Evolutionary conservation across 139 green algal species (phyloP), one percentile per base, ranked within the genome.

Genomic region (Nannochloris sp.): DNA sequence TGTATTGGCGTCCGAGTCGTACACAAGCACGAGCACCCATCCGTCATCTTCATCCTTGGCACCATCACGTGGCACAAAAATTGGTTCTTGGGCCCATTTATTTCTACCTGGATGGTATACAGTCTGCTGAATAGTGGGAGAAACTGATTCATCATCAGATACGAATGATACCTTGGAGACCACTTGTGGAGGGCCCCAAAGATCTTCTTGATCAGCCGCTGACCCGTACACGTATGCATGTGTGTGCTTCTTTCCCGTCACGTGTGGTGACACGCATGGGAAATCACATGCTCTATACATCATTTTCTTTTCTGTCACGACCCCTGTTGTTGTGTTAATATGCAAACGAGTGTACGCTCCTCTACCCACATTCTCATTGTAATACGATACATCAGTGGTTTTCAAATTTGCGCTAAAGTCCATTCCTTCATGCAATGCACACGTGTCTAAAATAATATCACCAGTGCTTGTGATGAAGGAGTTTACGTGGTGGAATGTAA

Each of bases 11-110:
- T 28, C 26, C 0, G 63, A 44, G 31, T 81, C 37, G 43, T 73
- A 81, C 48, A 75, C 67, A 53, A 84, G 40, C 9, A 57, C 20
- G 30, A 84, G 14, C 20, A 84, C 45, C 76, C 76, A 84, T 16
- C 78, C 78, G 49, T 84, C 76, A 43, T 84, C 78, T 63, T 84
- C 78, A 2, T 45, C 44, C 37, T 29, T 13, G 5, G 28, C 58
- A 10, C 33, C 46, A 8, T 44, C 33, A 9, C 70, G 65, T 20
- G 79, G 68, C 25, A 83, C 70, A 61, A 85, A 85, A 11, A 76
- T 63, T 12, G 79, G 79, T 55, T 85, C 79, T 53, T 71, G 62
- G 3, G 51, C 50, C 28, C 59, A 68, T 3, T 13, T 20, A 3
- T 20, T 3, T 53, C 13, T 23, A 3, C 71, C 69, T 4, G 67